Evolutionary conservation across 2,329 filamentous ascomycete genomes (phyloP), one percentile per base, ranked within the genome.

Genomic region (Chrysoporthe puriensis): DNA sequence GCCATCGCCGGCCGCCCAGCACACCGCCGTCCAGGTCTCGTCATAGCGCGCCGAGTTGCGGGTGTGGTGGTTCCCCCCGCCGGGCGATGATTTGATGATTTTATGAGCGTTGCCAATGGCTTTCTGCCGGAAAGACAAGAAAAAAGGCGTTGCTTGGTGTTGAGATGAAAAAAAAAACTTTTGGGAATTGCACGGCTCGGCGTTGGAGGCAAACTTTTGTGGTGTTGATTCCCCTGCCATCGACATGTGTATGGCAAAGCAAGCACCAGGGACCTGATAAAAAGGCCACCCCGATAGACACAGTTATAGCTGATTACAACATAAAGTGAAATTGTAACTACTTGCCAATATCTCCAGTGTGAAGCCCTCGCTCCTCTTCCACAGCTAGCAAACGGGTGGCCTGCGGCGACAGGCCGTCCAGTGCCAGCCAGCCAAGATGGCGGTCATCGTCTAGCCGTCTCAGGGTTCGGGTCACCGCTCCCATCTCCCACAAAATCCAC

Each of bases 211-310:
- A 67, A 52, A 64, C 56, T 40, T 40, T 57, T 63, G 18, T 43
- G 7, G 18, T 66, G 54, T 69, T 66, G 67, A 66, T 69, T 66
- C 59, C 67, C 64, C 26, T 66, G 67, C 63, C 67, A 63, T 63
- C 44, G 16, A 62, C 36, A 34, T 54, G 50, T n/a, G 34, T 52
- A 60, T 63, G 59, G 59, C 63, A 63, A 54, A 59, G 26, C 26
- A 52, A 50, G 32, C 48, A 21, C 14, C 18, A 42, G 26, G 16
- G 42, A 43, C 52, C 21, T 36, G 44, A 36, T n/a, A 32, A 66
- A 34, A 42, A 14, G 62, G 60, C 9, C n/a, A 57, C 34, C 36
- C 14, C 58, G 63, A 63, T 32, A 68, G 44, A 62, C 54, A 62
- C 43, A 43, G 52, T 48, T 59, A 43, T 32, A 60, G 44, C 46